These are phyloP conservation scores for Terfezia boudieri DNA, from an alignment of 495 filamentous ascomycete genomes.

Conservation along the genomic window DNA sequence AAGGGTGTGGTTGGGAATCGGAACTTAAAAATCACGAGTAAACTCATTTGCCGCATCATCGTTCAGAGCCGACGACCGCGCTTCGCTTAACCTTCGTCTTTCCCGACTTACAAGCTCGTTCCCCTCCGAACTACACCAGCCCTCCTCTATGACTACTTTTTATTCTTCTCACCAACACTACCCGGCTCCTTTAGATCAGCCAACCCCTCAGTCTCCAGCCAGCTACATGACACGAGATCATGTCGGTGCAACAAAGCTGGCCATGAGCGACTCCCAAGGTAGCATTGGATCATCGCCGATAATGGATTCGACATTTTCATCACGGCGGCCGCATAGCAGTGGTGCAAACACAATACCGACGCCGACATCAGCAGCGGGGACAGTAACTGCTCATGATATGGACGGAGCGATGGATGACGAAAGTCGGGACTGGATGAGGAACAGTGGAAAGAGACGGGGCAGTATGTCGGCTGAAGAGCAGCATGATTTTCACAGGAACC, in stretches of 20 bases:
- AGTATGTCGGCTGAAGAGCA: slow-evolving; percentile 7
- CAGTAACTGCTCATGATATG: slow-evolving; percentile 14
- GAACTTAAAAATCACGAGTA: no score
- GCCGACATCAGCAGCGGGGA: slow-evolving; percentile 22
- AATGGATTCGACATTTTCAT: not conserved
- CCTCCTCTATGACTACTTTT: slow-evolving; percentile 13
- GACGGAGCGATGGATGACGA: slow-evolving; percentile 23
- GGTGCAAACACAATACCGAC: slow-evolving; percentile 22
- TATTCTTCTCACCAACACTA: slow-evolving; percentile 16
- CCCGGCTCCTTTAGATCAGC: slow-evolving; percentile 15
- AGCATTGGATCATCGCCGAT: not conserved
- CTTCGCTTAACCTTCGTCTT: no score
- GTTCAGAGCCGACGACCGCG: no score
- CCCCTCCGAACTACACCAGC: no score
- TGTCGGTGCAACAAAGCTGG: not conserved
- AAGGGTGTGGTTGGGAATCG: no score
- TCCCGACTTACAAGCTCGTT: no score
- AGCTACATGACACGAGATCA: slow-evolving; percentile 18
- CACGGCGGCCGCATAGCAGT: slow-evolving; percentile 9
- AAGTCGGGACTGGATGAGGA: slow-evolving; percentile 5
- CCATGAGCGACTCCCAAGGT: not conserved
- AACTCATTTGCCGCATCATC: no score
- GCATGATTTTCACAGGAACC: not conserved
- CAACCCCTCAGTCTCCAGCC: slow-evolving; percentile 16
- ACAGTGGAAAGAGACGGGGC: slow-evolving; percentile 15